Conservation (phyloP, 2,329 filamentous ascomycete species). For the Hypomyces rosellus region DNA sequence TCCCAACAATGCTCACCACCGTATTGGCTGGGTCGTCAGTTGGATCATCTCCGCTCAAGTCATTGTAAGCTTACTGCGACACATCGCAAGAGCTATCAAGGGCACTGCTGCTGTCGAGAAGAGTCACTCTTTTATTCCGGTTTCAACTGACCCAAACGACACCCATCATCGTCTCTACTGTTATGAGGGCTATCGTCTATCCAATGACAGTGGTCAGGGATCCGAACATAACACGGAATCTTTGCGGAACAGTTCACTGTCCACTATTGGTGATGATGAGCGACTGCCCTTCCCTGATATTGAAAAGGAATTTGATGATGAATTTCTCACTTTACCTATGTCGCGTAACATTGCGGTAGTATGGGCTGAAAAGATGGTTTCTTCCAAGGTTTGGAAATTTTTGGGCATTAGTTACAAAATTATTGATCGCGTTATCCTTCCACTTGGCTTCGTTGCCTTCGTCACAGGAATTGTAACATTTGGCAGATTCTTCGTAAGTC, state of each 20-base stretch:
- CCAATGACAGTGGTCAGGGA: conserved; percentile 67
- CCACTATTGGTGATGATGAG: conserved; percentile 37
- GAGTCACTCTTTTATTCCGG: conserved; percentile 54
- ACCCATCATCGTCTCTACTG: conserved; percentile 41
- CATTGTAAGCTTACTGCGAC: conserved; percentile 58
- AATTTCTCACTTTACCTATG: conserved; percentile 24
- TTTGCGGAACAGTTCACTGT: conserved; percentile 57
- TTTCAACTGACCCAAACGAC: conserved; percentile 49
- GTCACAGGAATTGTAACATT: conserved; percentile 69
- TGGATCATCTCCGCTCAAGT: conserved; percentile 66
- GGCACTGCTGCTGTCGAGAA: conserved; percentile 31
- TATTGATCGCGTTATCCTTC: conserved; percentile 70
- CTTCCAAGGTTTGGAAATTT: conserved; percentile 49
- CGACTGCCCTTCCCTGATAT: conserved; percentile 26
- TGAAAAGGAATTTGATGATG: conserved; percentile 44
- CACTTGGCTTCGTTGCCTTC: conserved; percentile 69
- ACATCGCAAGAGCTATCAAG: conserved; percentile 37
- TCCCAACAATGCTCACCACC: conserved; percentile 80
- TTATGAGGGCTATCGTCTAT: conserved; percentile 47
- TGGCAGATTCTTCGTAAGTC: conserved; percentile 75
- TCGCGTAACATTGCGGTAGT: conserved; percentile 47
- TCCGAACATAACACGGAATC: conserved; percentile 65
- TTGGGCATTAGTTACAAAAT: conserved; percentile 57
- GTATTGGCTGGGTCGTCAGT: conserved; percentile 77
- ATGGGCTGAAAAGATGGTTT: conserved; percentile 50